Conservation (phyloP, 495 filamentous ascomycete species). For the Chaetomium tenue region DNA sequence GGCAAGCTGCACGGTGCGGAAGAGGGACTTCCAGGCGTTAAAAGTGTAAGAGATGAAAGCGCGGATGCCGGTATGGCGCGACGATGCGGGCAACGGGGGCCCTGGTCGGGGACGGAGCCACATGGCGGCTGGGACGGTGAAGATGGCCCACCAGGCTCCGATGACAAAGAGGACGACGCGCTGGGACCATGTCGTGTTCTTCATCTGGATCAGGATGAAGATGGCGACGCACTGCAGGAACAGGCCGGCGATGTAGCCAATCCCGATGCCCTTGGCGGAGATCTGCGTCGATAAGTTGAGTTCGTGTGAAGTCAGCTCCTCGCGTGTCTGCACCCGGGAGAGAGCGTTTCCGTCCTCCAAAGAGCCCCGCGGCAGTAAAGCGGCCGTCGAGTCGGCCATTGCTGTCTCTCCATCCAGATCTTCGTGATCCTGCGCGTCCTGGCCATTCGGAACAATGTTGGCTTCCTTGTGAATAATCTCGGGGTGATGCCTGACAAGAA, state of each 20-base stretch:
- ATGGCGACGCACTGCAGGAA: constrained; percentile 77
- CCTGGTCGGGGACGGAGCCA: constrained; percentile 92
- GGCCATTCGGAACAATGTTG: constrained; percentile 19
- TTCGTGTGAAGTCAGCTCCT: constrained; percentile 59
- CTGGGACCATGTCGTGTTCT: constrained; percentile 73
- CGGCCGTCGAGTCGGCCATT: constrained; percentile 45
- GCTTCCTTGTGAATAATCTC: constrained; percentile 40
- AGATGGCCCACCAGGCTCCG: constrained; percentile 91
- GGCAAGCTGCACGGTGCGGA: constrained; percentile 73
- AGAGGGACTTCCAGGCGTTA: constrained; percentile 83
- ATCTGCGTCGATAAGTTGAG: constrained; percentile 78
- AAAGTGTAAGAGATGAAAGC: constrained; percentile 61
- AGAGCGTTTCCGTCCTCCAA: constrained; percentile 38
- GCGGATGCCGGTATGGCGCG: constrained; percentile 28
- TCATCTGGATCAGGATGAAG: constrained; percentile 62
- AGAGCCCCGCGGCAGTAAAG: constrained; percentile 38
- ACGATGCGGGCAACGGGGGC: constrained; percentile 61
- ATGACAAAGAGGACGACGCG: constrained; percentile 82
- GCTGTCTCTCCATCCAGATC: constrained; percentile 22
- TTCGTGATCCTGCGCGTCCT: constrained; percentile 17
- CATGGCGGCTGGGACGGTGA: constrained; percentile 83
- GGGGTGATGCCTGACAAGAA: constrained; percentile 77
- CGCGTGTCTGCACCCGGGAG: constrained; percentile 37
- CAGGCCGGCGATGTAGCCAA: constrained; percentile 82
- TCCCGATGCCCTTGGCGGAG: constrained; percentile 84